These are phyloP conservation scores for Lachancea thermotolerans DNA, from an alignment of 805 yeast genomes.

Conservation along the genomic window DNA sequence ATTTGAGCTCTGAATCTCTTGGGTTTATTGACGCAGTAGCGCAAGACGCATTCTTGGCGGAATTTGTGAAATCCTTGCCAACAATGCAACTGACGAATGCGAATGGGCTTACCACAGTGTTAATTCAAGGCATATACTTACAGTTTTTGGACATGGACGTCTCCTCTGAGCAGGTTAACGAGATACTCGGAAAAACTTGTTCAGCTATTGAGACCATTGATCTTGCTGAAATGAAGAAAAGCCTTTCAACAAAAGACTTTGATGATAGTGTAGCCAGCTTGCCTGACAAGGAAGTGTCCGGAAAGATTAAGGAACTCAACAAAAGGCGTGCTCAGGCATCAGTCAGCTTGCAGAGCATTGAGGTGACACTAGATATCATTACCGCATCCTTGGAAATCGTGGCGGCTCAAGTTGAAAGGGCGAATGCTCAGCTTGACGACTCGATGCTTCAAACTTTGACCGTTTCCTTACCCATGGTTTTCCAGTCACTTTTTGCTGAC, in stretches of 20 bases:
- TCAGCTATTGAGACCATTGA: slow-evolving; percentile 28
- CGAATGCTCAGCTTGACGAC: slow-evolving; percentile 8
- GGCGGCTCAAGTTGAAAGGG: slow-evolving; percentile 27
- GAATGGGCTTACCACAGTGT: slow-evolving; percentile 31
- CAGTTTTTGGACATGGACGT: slow-evolving; percentile 32
- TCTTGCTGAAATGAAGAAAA: slow-evolving; percentile 28
- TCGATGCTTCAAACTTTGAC: slow-evolving; percentile 15
- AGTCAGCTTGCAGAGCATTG: slow-evolving; percentile 54
- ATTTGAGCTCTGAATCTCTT: slow-evolving; percentile 51
- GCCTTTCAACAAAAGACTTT: slow-evolving; percentile 10
- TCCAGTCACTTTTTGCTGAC: slow-evolving; percentile 40
- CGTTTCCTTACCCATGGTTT: slow-evolving; percentile 28
- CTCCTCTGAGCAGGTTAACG: slow-evolving; percentile 16
- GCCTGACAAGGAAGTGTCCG: slow-evolving; percentile 17
- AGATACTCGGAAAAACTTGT: slow-evolving; percentile 22
- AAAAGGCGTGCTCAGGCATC: slow-evolving; percentile 41
- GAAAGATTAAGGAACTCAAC: slow-evolving; percentile 32
- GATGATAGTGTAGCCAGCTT: slow-evolving; percentile 17
- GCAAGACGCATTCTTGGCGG: slow-evolving; percentile 11
- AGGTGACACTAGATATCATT: slow-evolving; percentile 65
- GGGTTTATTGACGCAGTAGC: slow-evolving; percentile 39
- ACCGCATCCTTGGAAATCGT: slow-evolving; percentile 64
- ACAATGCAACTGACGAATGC: slow-evolving; percentile 10
- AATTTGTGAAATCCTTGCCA: slow-evolving; percentile 17
- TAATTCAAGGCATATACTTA: slow-evolving; percentile 34